Base-by-base conservation (phyloP, 352 stramenopile genomes). In the Discostella stelligera region DNA sequence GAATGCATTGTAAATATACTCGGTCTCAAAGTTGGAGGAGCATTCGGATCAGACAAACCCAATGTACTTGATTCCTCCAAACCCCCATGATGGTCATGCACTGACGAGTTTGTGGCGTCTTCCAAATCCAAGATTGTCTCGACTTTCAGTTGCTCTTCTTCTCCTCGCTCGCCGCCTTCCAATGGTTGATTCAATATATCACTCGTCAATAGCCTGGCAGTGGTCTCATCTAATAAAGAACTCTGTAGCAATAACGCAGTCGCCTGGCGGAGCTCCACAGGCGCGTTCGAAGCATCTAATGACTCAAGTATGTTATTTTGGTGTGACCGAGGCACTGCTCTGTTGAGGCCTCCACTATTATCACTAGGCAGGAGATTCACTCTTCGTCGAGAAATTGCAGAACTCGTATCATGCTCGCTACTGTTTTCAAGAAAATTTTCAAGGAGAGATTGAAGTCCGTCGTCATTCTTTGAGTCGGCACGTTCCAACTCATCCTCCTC, bases 1-100 rank as follows among this genome's bases (percentile, higher is more conserved):
- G 72, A 80, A 67, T 80, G 66, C 65, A 80, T 86, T 20, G 83
- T 91, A 55, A 90, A 91, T 63, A 91, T 88, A 63, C 83, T 90
- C 10, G 86, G 86, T 66, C 66, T 75, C 18, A 91, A 61, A 61
- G 53, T 20, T 4, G 52, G 53, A 20, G 23, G 16, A 46, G 30
- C 11, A 7, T 44, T 44, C 37, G 37, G 13, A 44, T 10, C 37
- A 14, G 37, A 10, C 37, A 14, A 44, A 44, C 7, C 11, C 37
- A 41, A 41, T 9, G 32, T 41, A 41, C 32, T 41, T 41, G 37
- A 3, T 44, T 44, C 37, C 37, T 44, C 37, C 3, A 10, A 44
- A 44, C 37, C 13, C 37, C 37, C 37, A 44, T 8, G 7, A 44
- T 32, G 2, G 27, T 44, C 37, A 44, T 44, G 4, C 37, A 14